Percentiles rank a stretch among this genome's conserved stretches.
Evolutionary conservation across 192 early-diverging fungal genomes (phyloP).

Genomic region (Diversispora epigaea): DNA sequence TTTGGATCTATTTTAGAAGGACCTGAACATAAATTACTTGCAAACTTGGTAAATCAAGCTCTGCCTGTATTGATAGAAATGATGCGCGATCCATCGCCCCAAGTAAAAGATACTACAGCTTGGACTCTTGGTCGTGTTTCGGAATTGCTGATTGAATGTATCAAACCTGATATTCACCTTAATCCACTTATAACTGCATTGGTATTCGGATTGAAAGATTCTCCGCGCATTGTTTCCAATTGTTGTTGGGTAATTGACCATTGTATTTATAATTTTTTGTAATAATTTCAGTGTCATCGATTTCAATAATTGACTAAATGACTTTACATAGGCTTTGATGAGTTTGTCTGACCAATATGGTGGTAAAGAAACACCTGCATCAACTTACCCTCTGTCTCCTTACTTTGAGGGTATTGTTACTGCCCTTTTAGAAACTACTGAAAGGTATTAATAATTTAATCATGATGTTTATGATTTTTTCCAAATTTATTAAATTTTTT

Average conservation of each 20-base stretch:
- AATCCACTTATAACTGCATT: conserved; percentile 73
- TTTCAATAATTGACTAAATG: neutral
- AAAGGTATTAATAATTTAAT: conserved; percentile 42
- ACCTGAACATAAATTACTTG: conserved; percentile 63
- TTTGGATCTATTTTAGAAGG: conserved; percentile 99
- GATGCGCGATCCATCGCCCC: conserved; percentile 82
- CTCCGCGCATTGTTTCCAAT: conserved; percentile 86
- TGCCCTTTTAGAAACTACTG: conserved; percentile 75
- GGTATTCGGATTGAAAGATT: conserved; percentile 81
- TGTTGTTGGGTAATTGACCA: conserved; percentile 78
- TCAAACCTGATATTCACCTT: conserved; percentile 72
- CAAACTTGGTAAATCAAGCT: conserved; percentile 77
- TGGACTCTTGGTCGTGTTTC: conserved; percentile 98
- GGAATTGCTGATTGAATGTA: conserved; percentile 72
- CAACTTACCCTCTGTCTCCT: conserved; percentile 71
- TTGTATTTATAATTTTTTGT: neutral
- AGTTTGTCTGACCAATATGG: conserved; percentile 85
- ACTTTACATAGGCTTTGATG: conserved; percentile 68
- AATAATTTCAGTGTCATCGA: neutral
- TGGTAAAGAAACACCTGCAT: conserved; percentile 50
- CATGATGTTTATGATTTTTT: too few species aligned
- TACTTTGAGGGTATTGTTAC: conserved; percentile 84
- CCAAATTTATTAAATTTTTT: too few species aligned
- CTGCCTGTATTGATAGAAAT: conserved; percentile 85
- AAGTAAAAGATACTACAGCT: conserved; percentile 96